Evolutionary conservation across 805 yeast genomes (phyloP).

Genomic region (Suhomyces faveliae): DNA sequence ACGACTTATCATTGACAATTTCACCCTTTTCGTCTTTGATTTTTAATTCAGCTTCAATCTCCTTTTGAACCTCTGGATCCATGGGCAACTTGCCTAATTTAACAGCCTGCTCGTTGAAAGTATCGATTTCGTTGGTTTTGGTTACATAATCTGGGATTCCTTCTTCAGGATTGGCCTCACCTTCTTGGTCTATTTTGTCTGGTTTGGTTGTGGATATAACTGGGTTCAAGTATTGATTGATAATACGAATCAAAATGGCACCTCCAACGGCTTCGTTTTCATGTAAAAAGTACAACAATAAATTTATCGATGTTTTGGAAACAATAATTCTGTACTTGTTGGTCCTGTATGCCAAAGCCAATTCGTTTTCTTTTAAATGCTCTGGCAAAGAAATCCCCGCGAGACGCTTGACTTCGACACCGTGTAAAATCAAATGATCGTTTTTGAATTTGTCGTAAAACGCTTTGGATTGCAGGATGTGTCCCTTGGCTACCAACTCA

Average conservation of each 20-base stretch:
- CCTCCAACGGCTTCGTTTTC: slow-evolving; percentile 94
- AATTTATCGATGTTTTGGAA: slow-evolving; percentile 80
- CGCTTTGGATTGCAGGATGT: slow-evolving; percentile 58
- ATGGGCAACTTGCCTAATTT: slow-evolving; percentile 81
- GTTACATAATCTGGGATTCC: slow-evolving; percentile 49
- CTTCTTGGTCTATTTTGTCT: slow-evolving; percentile 40
- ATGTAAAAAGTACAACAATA: slow-evolving; percentile 80
- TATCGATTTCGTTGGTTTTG: slow-evolving; percentile 49
- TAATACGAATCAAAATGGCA: slow-evolving; percentile 75
- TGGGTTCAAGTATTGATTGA: slow-evolving; percentile 77
- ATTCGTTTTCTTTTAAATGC: slow-evolving; percentile 78
- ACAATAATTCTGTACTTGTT: slow-evolving; percentile 74
- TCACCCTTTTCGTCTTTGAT: slow-evolving; percentile 61
- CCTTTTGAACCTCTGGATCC: slow-evolving; percentile 81
- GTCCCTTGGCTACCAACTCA: slow-evolving; percentile 68
- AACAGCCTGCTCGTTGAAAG: slow-evolving; percentile 69
- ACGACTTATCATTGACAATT: slow-evolving; percentile 38
- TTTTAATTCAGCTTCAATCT: slow-evolving; percentile 79
- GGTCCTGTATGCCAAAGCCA: slow-evolving; percentile 70
- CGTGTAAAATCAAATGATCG: slow-evolving; percentile 76
- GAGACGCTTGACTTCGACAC: slow-evolving; percentile 68
- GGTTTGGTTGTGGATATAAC: slow-evolving; percentile 42
- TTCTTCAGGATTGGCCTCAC: slow-evolving; percentile 51
- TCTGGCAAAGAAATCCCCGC: slow-evolving; percentile 75
- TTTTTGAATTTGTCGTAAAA: slow-evolving; percentile 73